phyloP scores from a whole-genome alignment of 2,329 filamentous ascomycete species.

The Trichoderma koningii region DNA sequence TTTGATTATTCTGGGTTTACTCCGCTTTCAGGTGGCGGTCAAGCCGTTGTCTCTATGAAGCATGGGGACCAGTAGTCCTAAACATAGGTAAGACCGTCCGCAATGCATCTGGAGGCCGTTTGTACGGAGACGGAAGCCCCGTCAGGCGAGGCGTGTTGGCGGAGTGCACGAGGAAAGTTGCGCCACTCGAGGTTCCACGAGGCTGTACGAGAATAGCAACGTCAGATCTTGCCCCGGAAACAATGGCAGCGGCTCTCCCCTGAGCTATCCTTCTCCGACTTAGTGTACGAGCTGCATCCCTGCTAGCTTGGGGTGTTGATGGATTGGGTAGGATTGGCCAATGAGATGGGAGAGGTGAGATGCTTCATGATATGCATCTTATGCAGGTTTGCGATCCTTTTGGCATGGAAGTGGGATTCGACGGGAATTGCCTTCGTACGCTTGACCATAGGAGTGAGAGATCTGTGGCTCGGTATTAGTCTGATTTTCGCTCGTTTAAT shows the following conservation, averaged over 20 bases:
- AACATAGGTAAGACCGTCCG: neutral
- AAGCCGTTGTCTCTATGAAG: slow-evolving; percentile 10
- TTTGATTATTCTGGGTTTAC: slow-evolving; percentile 2
- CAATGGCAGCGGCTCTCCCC: neutral
- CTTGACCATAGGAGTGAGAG: neutral
- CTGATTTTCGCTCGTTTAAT: slow-evolving; percentile 5
- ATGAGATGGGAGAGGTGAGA: neutral
- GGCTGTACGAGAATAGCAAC: slow-evolving; percentile 10
- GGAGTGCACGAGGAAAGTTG: slow-evolving; percentile 1
- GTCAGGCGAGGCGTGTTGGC: neutral
- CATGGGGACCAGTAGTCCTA: slow-evolving; percentile 2
- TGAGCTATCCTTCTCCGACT: slow-evolving; percentile 9
- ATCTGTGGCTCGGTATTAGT: neutral
- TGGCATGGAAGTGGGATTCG: neutral
- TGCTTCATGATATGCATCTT: slow-evolving; percentile 1
- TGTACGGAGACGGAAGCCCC: neutral
- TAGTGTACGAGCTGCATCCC: slow-evolving; percentile 21
- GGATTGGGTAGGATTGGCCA: neutral
- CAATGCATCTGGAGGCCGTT: slow-evolving; percentile 8
- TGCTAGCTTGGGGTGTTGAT: neutral
- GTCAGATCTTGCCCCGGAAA: slow-evolving; percentile 10
- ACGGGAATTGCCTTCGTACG: slow-evolving; percentile 7
- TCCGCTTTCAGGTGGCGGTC: slow-evolving; percentile 10
- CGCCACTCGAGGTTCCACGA: neutral
- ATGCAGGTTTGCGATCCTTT: neutral